Base-by-base conservation (phyloP, 805 yeast species). In the Yarrowia sp. region DNA sequence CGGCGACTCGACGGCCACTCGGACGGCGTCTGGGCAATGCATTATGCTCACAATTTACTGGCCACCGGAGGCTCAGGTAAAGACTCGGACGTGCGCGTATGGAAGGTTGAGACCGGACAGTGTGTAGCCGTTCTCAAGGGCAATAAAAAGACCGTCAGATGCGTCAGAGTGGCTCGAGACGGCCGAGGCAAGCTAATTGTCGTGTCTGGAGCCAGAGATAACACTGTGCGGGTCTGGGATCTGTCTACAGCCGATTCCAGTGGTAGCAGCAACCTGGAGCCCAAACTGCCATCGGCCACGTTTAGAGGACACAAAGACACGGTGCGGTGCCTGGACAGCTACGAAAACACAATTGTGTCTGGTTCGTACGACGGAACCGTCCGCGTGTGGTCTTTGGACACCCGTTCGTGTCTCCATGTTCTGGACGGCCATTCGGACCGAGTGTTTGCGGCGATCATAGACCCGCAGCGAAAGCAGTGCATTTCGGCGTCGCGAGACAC, bases 31-130 rank as follows among this genome's bases (percentile, higher is more conserved):
- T 94, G 98, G 98, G 93, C 96, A 34, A 88, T 94, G 70, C 89
- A 93, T 53, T 91, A 97, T 1, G 92, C 89, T 79, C 97, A 97
- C 53, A 86, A 92, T 74, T 88, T 93, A 73, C 84, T 94, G 72
- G 97, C 94, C 20, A 88, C 95, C 36, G 98, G 98, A 38, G 92
- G 97, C 24, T 97, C 98, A 72, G 99, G 95, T 79, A 85, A 97
- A 75, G 93, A 97, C 46, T 97, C 95, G 33, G 86, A 97, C 76
- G 92, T 94, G 71, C 95, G 99, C 98, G 97, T 94, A 46, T 94
- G 98, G 98, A 96, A 91, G 79, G 87, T 96, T 3, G 84, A 87
- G 50, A 89, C 96, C 20, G 98, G 98, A 74, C 85, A 85, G 71
- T 89, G 96, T 77, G 75, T 91, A 15, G 86, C 87, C 56, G 85